Percentiles rank a stretch among this genome's conserved stretches.
phyloP scores from a whole-genome alignment of 2,329 filamentous ascomycete species.

The Alternaria brassicae region DNA sequence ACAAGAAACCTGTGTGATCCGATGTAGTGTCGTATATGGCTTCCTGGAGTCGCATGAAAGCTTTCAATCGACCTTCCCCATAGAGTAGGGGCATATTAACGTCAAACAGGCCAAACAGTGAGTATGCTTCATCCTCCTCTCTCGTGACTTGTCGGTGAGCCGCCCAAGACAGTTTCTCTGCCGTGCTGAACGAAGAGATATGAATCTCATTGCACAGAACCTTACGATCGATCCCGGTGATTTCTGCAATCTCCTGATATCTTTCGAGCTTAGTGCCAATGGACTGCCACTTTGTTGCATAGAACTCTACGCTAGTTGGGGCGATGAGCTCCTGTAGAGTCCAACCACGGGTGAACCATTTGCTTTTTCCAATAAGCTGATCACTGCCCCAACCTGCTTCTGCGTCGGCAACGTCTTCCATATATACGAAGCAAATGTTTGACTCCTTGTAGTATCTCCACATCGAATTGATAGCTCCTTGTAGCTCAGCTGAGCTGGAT shows the following conservation, averaged over 20 bases:
- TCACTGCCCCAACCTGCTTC: no score
- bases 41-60: conserved; percentile 31
- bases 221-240: neutral
- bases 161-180: conserved; percentile 27
- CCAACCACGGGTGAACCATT: conserved; percentile 8
- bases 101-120: conserved; percentile 40
- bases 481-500: no score
- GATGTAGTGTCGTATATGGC: no score
- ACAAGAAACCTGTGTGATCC: no score
- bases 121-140: conserved; percentile 42
- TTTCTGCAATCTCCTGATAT: neutral
- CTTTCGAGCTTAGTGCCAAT: neutral
- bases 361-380: no score
- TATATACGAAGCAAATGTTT: no score
- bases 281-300: neutral
- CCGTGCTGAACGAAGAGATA: conserved; percentile 11
- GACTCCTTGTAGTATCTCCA: no score
- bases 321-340: conserved; percentile 4
- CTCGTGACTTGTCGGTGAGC: conserved; percentile 20
- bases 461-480: no score
- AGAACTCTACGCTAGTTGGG: neutral
- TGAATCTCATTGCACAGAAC: neutral
- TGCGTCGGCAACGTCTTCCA: no score
- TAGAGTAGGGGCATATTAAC: conserved; percentile 43
- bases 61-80: conserved; percentile 38